Percentiles rank a stretch among this genome's conserved stretches.
Evolutionary conservation across 1,139 yeast species (phyloP).

Genomic region (Saccharomyces hybrid): DNA sequence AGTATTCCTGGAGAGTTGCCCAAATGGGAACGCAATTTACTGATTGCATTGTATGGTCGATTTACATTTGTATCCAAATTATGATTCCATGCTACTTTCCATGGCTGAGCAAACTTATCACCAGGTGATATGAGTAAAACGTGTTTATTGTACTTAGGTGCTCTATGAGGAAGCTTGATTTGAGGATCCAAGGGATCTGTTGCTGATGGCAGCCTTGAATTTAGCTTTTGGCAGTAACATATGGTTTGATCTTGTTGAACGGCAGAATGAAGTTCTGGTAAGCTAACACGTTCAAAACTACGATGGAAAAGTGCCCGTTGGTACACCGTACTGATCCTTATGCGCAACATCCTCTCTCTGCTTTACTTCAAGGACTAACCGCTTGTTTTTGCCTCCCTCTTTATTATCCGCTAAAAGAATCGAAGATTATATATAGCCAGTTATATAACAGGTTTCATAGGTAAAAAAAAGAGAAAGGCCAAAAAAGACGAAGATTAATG

Average conservation of each 20-base stretch:
- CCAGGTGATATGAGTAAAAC: constrained; percentile 2
- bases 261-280: background rate
- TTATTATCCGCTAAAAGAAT: background rate
- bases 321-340: background rate
- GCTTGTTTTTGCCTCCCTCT: background rate
- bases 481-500: background rate
- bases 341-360: background rate
- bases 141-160: constrained; percentile 1
- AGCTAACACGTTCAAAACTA: background rate
- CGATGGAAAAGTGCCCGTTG: background rate
- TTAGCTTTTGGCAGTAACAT: constrained; percentile 1
- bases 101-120: background rate
- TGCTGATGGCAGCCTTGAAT: background rate
- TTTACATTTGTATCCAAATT: background rate
- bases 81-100: background rate
- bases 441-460: background rate
- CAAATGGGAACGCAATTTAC: background rate
- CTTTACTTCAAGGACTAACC: no score
- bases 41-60: background rate
- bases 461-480: background rate
- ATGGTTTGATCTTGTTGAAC: background rate
- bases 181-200: constrained; percentile 1
- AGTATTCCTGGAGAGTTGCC: constrained; percentile 1
- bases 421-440: background rate
- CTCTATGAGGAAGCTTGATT: background rate